Evolutionary conservation across 768 basidiomycete species (phyloP).

Genomic region (Pleurotus salmoneostramineus): DNA sequence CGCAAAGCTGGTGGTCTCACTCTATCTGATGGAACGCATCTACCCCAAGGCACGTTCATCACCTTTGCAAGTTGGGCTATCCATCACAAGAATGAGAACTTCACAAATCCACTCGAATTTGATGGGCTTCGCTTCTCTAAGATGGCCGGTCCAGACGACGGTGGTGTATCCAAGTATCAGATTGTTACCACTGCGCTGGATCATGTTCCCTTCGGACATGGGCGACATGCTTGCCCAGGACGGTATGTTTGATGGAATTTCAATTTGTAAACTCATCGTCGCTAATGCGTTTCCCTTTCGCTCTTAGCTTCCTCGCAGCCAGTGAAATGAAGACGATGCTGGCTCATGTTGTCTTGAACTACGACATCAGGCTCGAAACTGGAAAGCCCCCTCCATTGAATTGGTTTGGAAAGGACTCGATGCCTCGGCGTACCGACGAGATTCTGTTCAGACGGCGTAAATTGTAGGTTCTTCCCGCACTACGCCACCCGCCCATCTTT

Average conservation of each 20-base stretch:
- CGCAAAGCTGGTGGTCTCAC: constrained; percentile 17
- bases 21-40: constrained; percentile 16
- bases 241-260: constrained; percentile 8
- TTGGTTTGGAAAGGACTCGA: background rate
- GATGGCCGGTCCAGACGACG: constrained; percentile 25
- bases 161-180: constrained; percentile 30
- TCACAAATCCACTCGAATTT: constrained; percentile 38
- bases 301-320: constrained; percentile 1
- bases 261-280: no score
- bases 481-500: no score
- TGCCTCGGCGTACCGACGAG: background rate
- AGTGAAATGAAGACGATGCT: constrained; percentile 5
- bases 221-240: constrained; percentile 24
- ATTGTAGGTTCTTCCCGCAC: no score
- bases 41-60: constrained; percentile 11
- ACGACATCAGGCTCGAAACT: constrained; percentile 2
- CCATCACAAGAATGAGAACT: constrained; percentile 26
- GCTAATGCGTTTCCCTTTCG: background rate
- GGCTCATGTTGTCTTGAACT: constrained; percentile 1
- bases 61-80: constrained; percentile 17
- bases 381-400: background rate
- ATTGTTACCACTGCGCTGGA: constrained; percentile 24
- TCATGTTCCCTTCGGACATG: constrained; percentile 35
- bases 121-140: constrained; percentile 45
- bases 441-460: background rate